A percentile compares a stretch with the other conserved stretches of the same genome.
phyloP scores from a whole-genome alignment of 345 rosid species.

The Hibiscus mutabilis region DNA sequence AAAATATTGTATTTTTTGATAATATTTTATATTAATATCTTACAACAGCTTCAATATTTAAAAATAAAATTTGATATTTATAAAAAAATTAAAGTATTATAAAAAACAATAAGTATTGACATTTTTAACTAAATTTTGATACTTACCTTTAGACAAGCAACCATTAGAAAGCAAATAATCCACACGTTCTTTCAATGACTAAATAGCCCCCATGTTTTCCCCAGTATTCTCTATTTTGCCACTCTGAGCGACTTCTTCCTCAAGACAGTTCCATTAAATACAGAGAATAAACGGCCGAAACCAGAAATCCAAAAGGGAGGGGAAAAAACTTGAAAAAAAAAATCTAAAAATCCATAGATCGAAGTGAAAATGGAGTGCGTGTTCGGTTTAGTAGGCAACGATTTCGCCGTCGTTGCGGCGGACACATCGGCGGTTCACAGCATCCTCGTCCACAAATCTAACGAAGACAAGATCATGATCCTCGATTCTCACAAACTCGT shows the following conservation, averaged over 20 bases:
- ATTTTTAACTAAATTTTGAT: no score
- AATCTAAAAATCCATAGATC: not conserved
- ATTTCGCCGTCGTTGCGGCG: conserved; percentile 73
- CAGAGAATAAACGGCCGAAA: not conserved
- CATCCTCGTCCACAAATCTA: conserved; percentile 49
- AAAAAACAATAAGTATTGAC: no score
- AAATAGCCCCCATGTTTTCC: not conserved
- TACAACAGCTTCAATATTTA: no score
- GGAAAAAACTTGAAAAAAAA: not conserved
- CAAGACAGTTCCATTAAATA: not conserved
- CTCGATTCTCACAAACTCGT: conserved; percentile 94
- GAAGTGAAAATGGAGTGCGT: conserved; percentile 29
- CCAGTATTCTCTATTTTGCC: not conserved
- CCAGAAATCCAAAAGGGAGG: not conserved
- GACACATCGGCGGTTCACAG: conserved; percentile 92
- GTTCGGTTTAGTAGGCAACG: conserved; percentile 86
- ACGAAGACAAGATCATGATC: conserved; percentile 62
- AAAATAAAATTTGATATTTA: no score
- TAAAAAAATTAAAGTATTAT: no score
- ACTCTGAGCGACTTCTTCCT: not conserved
- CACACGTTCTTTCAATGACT: no score
- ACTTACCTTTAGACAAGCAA: no score
- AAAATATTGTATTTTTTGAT: no score
- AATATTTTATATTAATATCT: no score
- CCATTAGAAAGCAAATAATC: no score